phyloP scores from a whole-genome alignment of 345 rosid genomes.

The Carallia pectinifolia region DNA sequence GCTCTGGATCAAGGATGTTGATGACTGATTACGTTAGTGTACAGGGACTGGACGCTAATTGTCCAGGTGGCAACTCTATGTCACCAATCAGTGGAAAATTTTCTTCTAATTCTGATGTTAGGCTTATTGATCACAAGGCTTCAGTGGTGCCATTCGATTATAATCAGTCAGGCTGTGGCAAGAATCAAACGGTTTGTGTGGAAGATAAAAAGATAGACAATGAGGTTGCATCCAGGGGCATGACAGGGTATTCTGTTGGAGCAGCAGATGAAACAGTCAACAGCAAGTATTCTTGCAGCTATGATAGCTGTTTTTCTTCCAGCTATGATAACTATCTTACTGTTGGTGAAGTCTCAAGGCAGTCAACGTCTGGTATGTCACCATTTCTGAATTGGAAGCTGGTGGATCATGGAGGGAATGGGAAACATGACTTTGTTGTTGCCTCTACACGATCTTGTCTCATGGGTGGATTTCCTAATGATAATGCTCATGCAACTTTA shows the following conservation, averaged over 20 bases:
- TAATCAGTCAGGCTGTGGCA: slow-evolving; percentile 24
- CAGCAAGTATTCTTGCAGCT: slow-evolving; percentile 16
- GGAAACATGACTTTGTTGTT: slow-evolving; percentile 24
- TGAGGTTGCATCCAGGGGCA: slow-evolving; percentile 26
- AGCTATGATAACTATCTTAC: slow-evolving; percentile 25
- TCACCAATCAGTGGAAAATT: slow-evolving; percentile 31
- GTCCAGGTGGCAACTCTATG: slow-evolving; percentile 31
- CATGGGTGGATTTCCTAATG: slow-evolving; percentile 17
- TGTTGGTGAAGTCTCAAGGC: slow-evolving; percentile 35
- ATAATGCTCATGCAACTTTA: slow-evolving; percentile 26
- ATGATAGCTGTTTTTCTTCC: slow-evolving; percentile 27
- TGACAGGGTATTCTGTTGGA: slow-evolving; percentile 30
- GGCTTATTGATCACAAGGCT: slow-evolving; percentile 24
- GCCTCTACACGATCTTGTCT: slow-evolving; percentile 30
- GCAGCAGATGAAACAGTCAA: slow-evolving; percentile 16
- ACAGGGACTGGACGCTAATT: slow-evolving; percentile 28
- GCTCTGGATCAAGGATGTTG: slow-evolving; percentile 34
- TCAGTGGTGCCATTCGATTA: slow-evolving; percentile 22
- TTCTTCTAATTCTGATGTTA: slow-evolving; percentile 27
- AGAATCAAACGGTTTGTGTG: slow-evolving; percentile 19
- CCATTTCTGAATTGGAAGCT: slow-evolving; percentile 19
- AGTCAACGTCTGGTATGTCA: slow-evolving; percentile 26
- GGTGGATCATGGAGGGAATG: slow-evolving; percentile 20
- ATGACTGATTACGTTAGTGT: slow-evolving; percentile 33
- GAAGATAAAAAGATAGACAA: slow-evolving; percentile 31